Conservation (phyloP, 2,329 filamentous ascomycete species). For the Geosmithia morbida region DNA sequence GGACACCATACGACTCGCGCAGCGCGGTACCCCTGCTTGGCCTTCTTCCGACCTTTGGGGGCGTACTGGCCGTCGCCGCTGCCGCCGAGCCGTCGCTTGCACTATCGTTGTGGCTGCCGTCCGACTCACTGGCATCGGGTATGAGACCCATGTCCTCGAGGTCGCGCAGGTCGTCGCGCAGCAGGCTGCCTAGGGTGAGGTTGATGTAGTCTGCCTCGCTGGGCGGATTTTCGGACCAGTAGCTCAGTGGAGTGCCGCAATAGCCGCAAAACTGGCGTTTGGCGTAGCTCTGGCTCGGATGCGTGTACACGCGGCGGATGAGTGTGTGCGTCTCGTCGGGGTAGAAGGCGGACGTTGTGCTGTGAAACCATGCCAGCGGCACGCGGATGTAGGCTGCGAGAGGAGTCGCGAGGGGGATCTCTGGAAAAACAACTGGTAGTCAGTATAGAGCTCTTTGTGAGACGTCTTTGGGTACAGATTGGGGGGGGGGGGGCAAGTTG, state of each 20-base stretch:
- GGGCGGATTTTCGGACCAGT: constrained; percentile 63
- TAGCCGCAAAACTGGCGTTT: constrained; percentile 81
- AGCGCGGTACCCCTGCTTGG: constrained; percentile 15
- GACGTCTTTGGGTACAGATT: no score
- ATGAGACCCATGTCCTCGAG: constrained; percentile 66
- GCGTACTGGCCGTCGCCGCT: no score
- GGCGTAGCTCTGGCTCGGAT: constrained; percentile 38
- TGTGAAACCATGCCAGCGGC: constrained; percentile 68
- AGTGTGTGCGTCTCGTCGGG: constrained; percentile 58
- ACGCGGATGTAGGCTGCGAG: constrained; percentile 73
- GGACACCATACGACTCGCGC: constrained; percentile 53
- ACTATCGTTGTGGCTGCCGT: constrained; percentile 8
- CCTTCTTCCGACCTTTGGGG: constrained; percentile 2
- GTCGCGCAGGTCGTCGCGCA: constrained; percentile 53
- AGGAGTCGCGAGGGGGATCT: constrained; percentile 56
- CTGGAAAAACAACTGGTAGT: constrained; percentile 12
- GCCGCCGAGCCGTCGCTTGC: no score
- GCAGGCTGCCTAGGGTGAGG: constrained; percentile 65
- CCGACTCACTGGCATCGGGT: constrained; percentile 22
- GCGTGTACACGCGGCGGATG: constrained; percentile 55
- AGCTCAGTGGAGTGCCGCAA: constrained; percentile 74
- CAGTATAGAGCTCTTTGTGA: background rate
- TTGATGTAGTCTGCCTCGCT: constrained; percentile 67
- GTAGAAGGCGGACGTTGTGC: constrained; percentile 59
- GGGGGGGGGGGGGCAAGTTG: no score